Evolutionary conservation across 257 asterid species (phyloP).

Genomic region (Solanum phureja): DNA sequence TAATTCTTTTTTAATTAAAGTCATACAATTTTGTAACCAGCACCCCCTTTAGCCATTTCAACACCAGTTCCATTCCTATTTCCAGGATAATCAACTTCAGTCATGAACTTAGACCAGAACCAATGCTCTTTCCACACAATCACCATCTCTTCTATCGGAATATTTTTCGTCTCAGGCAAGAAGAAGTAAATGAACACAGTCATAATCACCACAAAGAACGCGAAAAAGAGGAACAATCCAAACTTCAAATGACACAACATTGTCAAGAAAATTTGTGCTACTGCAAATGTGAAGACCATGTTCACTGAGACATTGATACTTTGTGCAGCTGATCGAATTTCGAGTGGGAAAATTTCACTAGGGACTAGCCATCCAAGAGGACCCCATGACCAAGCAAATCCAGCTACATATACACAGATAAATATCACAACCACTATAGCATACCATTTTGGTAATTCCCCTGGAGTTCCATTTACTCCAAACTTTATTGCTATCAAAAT

Average conservation of each 20-base stretch:
- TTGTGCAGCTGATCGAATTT: constrained; percentile 77
- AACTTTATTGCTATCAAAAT: constrained; percentile 49
- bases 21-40: constrained; percentile 14
- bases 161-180: constrained; percentile 80
- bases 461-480: constrained; percentile 46
- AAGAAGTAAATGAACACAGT: constrained; percentile 40
- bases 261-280: constrained; percentile 58
- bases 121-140: constrained; percentile 69
- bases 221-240: constrained; percentile 72
- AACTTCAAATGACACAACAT: constrained; percentile 74
- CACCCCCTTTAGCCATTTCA: constrained; percentile 8
- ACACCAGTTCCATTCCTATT: constrained; percentile 8
- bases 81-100: constrained; percentile 29
- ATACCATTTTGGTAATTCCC: constrained; percentile 51
- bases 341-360: constrained; percentile 77
- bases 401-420: constrained; percentile 65
- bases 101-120: constrained; percentile 65
- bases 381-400: constrained; percentile 91
- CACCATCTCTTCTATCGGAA: constrained; percentile 75
- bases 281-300: constrained; percentile 56
- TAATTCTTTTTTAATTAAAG: neutral
- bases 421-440: constrained; percentile 56
- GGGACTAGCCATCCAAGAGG: constrained; percentile 88
- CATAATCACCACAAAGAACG: constrained; percentile 47
- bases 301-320: constrained; percentile 65